Evolutionary conservation across 2,329 filamentous ascomycete genomes (phyloP).

Genomic region (Colletotrichum sidae): DNA sequence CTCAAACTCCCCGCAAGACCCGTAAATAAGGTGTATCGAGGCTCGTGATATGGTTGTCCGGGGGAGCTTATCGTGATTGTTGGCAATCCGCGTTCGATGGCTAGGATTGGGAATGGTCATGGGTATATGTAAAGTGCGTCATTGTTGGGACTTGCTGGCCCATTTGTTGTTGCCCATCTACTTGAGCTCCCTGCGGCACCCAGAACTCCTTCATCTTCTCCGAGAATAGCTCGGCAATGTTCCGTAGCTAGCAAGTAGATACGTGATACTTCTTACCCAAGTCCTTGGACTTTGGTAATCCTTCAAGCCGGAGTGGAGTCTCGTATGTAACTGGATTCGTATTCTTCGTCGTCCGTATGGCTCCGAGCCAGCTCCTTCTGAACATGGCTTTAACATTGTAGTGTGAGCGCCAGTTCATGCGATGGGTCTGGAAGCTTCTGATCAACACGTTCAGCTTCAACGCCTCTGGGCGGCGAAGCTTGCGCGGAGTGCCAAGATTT

Average conservation of each 20-base stretch:
- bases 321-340: no score
- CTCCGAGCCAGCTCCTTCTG: no score
- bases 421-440: no score
- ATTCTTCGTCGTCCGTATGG: no score
- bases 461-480: constrained; percentile 62
- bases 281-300: no score
- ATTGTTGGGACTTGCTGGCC: background rate
- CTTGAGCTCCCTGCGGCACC: no score
- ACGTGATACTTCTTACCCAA: no score
- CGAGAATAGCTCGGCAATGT: constrained; percentile 9
- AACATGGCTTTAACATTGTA: no score
- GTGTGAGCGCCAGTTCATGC: no score
- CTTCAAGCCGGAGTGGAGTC: no score
- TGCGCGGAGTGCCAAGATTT: constrained; percentile 82
- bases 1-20: constrained; percentile 22
- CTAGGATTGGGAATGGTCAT: background rate
- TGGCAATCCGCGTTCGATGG: background rate
- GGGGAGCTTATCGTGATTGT: constrained; percentile 8
- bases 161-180: background rate
- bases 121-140: constrained; percentile 3
- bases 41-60: background rate
- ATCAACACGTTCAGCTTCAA: constrained; percentile 16
- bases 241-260: no score
- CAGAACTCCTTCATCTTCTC: background rate
- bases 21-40: constrained; percentile 4